phyloP scores from a whole-genome alignment of 139 green algal species.

The Penium margaritaceum region DNA sequence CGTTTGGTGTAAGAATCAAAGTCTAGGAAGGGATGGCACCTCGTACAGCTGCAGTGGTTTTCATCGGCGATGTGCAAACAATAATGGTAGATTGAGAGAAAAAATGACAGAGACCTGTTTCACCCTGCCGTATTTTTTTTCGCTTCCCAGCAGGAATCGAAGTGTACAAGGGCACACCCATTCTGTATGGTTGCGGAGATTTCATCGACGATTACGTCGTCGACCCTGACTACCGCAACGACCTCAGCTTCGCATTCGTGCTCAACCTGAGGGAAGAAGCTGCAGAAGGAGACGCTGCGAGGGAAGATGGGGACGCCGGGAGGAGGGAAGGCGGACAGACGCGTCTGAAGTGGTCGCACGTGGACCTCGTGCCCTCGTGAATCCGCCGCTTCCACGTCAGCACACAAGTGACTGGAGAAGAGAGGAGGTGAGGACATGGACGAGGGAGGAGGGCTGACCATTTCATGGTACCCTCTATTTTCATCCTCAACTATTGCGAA shows the following conservation, averaged over 20 bases:
- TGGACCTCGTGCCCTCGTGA: background rate
- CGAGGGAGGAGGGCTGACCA: too few species aligned
- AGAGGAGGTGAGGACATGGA: too few species aligned
- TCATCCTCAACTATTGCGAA: too few species aligned
- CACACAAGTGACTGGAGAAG: background rate
- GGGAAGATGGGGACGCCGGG: background rate
- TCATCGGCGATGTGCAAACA: too few species aligned
- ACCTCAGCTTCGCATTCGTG: slow-evolving; percentile 50
- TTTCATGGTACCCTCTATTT: too few species aligned
- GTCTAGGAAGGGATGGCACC: too few species aligned
- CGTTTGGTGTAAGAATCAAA: too few species aligned
- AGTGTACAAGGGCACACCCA: slow-evolving; percentile 47
- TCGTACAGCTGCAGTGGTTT: too few species aligned
- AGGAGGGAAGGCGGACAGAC: background rate
- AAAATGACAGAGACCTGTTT: background rate
- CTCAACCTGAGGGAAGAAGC: too few species aligned
- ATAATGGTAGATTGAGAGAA: too few species aligned
- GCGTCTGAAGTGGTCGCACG: too few species aligned
- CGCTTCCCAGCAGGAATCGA: slow-evolving; percentile 49
- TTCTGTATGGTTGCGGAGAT: slow-evolving; percentile 58
- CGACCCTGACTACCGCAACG: slow-evolving; percentile 58
- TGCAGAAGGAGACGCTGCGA: too few species aligned
- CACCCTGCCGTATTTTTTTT: slow-evolving; percentile 1
- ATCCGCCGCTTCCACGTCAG: background rate
- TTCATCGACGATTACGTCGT: slow-evolving; percentile 63